Evolutionary conservation across 192 early-diverging fungal species (phyloP).

Genomic region (Kickxella alabastrina): DNA sequence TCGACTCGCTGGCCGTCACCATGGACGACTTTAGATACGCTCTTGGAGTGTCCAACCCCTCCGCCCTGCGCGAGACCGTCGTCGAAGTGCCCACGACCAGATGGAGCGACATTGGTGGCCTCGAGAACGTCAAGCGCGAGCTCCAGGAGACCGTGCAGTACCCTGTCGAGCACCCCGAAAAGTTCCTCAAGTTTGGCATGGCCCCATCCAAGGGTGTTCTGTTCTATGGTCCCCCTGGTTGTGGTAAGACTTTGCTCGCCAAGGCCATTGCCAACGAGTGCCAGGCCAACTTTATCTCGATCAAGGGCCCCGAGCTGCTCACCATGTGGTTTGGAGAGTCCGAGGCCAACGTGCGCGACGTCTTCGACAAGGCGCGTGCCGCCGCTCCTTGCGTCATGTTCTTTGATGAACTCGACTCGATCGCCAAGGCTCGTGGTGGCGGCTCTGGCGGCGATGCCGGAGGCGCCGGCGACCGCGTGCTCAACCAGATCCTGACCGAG

Average conservation of each 20-base stretch:
- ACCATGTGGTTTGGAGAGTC: slow-evolving; percentile 99
- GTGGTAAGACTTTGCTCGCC: slow-evolving; percentile 97
- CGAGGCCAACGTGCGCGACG: slow-evolving; percentile 97
- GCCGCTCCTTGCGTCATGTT: slow-evolving; percentile 99
- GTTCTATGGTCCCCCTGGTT: slow-evolving; percentile 98
- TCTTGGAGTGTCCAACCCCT: slow-evolving; percentile 90
- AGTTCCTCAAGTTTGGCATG: slow-evolving; percentile 98
- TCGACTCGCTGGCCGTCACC: slow-evolving; percentile 91
- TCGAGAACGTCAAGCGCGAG: slow-evolving; percentile 97
- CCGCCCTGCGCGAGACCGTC: slow-evolving; percentile 97
- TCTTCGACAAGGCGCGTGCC: slow-evolving; percentile 98
- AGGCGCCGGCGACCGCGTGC: slow-evolving; percentile 94
- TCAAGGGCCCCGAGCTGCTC: slow-evolving; percentile 98
- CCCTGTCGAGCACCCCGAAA: slow-evolving; percentile 98
- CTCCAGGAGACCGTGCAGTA: slow-evolving; percentile 98
- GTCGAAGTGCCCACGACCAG: slow-evolving; percentile 93
- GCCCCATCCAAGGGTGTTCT: slow-evolving; percentile 92
- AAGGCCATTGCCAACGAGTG: slow-evolving; percentile 99
- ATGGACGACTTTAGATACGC: slow-evolving; percentile 98
- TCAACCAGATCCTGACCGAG: slow-evolving; percentile 98
- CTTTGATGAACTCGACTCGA: slow-evolving; percentile 99
- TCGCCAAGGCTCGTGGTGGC: slow-evolving; percentile 90
- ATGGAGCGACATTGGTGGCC: slow-evolving; percentile 96
- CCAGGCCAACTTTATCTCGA: slow-evolving; percentile 99
- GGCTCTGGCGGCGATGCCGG: slow-evolving; percentile 72